phyloP scores from a whole-genome alignment of 2,329 filamentous ascomycete genomes.

The Huntiella savannae region DNA sequence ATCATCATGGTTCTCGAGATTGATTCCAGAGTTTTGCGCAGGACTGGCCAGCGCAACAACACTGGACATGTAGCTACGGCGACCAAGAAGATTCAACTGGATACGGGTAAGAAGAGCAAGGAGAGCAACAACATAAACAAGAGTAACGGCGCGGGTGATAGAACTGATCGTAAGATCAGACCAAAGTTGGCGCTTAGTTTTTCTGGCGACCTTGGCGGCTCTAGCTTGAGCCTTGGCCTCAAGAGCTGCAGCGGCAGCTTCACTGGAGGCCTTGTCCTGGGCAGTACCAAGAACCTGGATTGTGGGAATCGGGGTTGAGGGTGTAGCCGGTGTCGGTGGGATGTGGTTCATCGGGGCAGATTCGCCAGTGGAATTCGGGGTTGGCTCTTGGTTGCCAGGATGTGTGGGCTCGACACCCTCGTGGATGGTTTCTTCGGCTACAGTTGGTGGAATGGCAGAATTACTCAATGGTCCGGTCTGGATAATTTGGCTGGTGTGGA shows the following conservation, averaged over 20 bases:
- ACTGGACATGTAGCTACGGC: conserved; percentile 86
- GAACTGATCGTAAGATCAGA: conserved; percentile 92
- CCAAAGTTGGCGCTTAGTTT: conserved; percentile 87
- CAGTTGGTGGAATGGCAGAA: conserved; percentile 16
- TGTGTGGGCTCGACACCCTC: background rate
- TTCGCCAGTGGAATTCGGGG: background rate
- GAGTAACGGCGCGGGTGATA: conserved; percentile 74
- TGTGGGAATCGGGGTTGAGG: conserved; percentile 3
- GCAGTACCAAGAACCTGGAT: background rate
- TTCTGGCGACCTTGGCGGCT: conserved; percentile 26
- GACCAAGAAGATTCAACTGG: conserved; percentile 89
- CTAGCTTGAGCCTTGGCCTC: conserved; percentile 7
- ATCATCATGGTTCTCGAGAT: conserved; percentile 82
- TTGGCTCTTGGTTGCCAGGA: background rate
- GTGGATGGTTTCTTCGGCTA: conserved; percentile 12
- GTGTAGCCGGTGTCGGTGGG: background rate
- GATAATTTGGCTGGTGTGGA: conserved; percentile 62
- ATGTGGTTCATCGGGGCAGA: background rate
- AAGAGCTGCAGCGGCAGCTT: conserved; percentile 4
- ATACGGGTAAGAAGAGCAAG: conserved; percentile 84
- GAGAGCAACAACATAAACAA: conserved; percentile 78
- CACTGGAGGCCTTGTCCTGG: background rate
- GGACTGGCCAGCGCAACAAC: conserved; percentile 80
- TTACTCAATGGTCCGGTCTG: conserved; percentile 29
- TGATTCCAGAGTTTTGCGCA: conserved; percentile 56